A percentile compares a stretch with the other conserved stretches of the same genome.
Conservation (phyloP, 2,329 filamentous ascomycete genomes). For the Malbranchea zuffiana region DNA sequence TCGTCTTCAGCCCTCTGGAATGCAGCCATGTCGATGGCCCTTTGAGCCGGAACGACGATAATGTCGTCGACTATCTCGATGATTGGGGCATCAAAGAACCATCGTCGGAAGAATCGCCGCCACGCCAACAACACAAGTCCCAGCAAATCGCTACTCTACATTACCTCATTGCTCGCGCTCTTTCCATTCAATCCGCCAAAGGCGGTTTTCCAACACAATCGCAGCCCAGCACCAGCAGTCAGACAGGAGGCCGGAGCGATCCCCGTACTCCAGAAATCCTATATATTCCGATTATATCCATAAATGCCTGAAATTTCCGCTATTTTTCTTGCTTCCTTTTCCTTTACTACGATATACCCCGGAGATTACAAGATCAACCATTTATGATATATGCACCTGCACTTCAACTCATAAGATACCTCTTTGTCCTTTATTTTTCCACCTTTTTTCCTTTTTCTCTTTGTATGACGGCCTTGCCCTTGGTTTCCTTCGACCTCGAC, state of each 20-base stretch:
- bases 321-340: no score
- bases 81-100: neutral
- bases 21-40: constrained; percentile 13
- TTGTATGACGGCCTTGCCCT: no score
- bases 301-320: constrained; percentile 13
- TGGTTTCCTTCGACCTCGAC: no score
- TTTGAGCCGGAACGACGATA: neutral
- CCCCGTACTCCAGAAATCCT: constrained; percentile 7
- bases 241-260: neutral
- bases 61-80: no score
- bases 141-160: constrained; percentile 14
- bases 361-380: no score
- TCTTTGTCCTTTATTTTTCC: no score
- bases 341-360: no score
- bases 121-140: constrained; percentile 5
- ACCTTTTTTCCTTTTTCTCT: no score
- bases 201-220: constrained; percentile 3
- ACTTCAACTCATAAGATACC: no score
- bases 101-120: constrained; percentile 1
- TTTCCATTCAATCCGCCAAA: neutral
- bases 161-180: constrained; percentile 14
- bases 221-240: neutral
- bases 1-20: constrained; percentile 22
- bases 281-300: constrained; percentile 14
- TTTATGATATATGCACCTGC: no score